These are phyloP conservation scores for Pezicula neosporulosa DNA, from an alignment of 2,329 filamentous ascomycete species.

Conservation along the genomic window DNA sequence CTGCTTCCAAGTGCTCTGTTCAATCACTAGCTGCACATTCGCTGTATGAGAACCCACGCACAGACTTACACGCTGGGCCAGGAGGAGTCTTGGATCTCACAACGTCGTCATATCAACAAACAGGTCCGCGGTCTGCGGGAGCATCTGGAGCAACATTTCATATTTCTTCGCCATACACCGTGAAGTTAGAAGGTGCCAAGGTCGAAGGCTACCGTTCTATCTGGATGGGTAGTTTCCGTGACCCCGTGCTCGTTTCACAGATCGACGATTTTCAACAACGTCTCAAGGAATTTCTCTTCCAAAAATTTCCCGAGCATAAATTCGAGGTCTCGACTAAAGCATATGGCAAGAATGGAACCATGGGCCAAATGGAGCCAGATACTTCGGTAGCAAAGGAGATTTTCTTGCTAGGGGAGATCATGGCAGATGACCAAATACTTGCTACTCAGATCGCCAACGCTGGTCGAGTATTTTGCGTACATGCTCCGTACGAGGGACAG, in stretches of 20 bases:
- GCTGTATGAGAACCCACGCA: slow-evolving; percentile 50
- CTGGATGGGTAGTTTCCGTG: slow-evolving; percentile 41
- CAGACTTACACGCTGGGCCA: slow-evolving; percentile 44
- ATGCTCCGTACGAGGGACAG: slow-evolving; percentile 44
- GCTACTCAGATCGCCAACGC: slow-evolving; percentile 40
- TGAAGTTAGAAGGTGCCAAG: slow-evolving; percentile 46
- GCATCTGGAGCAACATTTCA: slow-evolving; percentile 30
- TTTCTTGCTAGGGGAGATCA: slow-evolving; percentile 41
- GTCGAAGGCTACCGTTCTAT: slow-evolving; percentile 39
- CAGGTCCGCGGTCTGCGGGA: slow-evolving; percentile 33
- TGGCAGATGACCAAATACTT: slow-evolving; percentile 40
- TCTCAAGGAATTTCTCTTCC: too few species aligned
- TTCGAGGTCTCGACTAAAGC: too few species aligned
- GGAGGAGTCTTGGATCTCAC: slow-evolving; percentile 42
- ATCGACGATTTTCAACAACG: slow-evolving; percentile 33
- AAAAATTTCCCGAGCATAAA: too few species aligned
- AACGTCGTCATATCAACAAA: slow-evolving; percentile 37
- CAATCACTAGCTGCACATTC: slow-evolving; percentile 48
- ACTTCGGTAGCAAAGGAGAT: slow-evolving; percentile 33
- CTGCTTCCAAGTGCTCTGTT: slow-evolving; percentile 38
- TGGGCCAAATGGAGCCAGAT: slow-evolving; percentile 24
- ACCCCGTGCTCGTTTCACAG: slow-evolving; percentile 41
- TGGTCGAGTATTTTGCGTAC: slow-evolving; percentile 37
- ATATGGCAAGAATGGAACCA: slow-evolving; percentile 39
- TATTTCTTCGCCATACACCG: slow-evolving; percentile 32